Evolutionary conservation across 2,329 filamentous ascomycete genomes (phyloP), one percentile per base, ranked within the genome.

Genomic region (Trichoderma lentiforme): DNA sequence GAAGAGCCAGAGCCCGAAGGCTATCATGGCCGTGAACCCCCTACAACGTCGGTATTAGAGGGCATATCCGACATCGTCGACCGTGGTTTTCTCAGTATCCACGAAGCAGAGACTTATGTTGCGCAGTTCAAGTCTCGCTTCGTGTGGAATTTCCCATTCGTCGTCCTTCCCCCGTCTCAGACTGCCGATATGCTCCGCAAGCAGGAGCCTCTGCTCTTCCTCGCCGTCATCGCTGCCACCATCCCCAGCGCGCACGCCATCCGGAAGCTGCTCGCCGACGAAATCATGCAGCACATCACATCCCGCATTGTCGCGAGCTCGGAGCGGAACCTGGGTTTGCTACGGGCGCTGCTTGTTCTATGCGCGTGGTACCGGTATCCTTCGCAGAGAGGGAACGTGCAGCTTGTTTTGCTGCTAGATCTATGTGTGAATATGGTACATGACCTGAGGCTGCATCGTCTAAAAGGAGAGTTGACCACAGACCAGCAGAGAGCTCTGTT

Each of bases 301-400:
- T 71, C 71, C 9, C 70, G 71, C 21, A 36, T 73, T 18, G 58
- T 73, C 6, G 71, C 69, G 6, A 32, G 71, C 18, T 73, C 71
- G n/a, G 71, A 73, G 62, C 21, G 71, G 15, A 73, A 62, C n/a
- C n/a, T 73, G 36, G 71, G 69, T 3, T 21, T 73, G 21, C 30
- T 73, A 14, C 68, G 71, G 1, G 71, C 68, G 24, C 61, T 73
- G 56, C 68, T 73, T 14, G 61, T 73, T 28, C 47, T 65, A 18
- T 71, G 43, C 39, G 71, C 71, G 15, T 73, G 71, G 71, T 73
- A 73, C 34, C 60, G 71, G 11, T 65, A 71, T 56, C 71, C 71
- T 11, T 56, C 68, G 30, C 68, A 73, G 30, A 71, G 30, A 28
- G 68, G 71, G 18, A 63, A 73, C 53, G 69, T 70, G 28, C 71